A percentile compares a stretch with the other conserved stretches of the same genome.
Conservation (phyloP, 257 asterid species). For the Solanum corneliomulleri region DNA sequence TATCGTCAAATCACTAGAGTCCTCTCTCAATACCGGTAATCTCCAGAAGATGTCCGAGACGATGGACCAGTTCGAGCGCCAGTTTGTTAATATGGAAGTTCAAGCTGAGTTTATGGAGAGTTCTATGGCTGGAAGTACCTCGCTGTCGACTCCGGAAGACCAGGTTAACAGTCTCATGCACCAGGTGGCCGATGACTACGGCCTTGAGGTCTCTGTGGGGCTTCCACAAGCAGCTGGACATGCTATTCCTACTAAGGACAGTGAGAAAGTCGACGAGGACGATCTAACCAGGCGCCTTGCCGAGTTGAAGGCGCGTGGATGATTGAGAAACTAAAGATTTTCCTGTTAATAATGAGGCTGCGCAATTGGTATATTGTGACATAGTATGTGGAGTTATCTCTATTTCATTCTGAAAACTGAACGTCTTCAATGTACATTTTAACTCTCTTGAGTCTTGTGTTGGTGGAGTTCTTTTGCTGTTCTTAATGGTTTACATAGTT, state of each 20-base stretch:
- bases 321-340: conserved; percentile 1
- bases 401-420: not conserved
- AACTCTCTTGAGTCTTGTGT: not conserved
- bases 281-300: conserved; percentile 91
- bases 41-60: conserved; percentile 98
- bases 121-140: conserved; percentile 97
- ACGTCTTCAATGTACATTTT: not conserved
- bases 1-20: conserved; percentile 84
- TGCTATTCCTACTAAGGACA: conserved; percentile 39
- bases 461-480: not conserved
- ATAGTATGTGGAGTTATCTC: not conserved
- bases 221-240: conserved; percentile 84
- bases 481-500: not conserved
- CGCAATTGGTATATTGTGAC: not conserved
- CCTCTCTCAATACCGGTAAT: conserved; percentile 65
- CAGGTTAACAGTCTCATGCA: conserved; percentile 92
- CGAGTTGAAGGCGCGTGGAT: conserved; percentile 91
- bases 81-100: conserved; percentile 95
- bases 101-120: conserved; percentile 99
- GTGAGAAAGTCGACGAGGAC: conserved; percentile 89
- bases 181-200: conserved; percentile 96
- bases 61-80: conserved; percentile 88
- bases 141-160: conserved; percentile 87
- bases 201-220: conserved; percentile 90
- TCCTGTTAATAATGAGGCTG: not conserved